Percentiles rank a stretch among this genome's conserved stretches.
These are phyloP conservation scores for Discostella stelligeroides DNA, from an alignment of 108 stramenopile genomes.

Conservation along the genomic window DNA sequence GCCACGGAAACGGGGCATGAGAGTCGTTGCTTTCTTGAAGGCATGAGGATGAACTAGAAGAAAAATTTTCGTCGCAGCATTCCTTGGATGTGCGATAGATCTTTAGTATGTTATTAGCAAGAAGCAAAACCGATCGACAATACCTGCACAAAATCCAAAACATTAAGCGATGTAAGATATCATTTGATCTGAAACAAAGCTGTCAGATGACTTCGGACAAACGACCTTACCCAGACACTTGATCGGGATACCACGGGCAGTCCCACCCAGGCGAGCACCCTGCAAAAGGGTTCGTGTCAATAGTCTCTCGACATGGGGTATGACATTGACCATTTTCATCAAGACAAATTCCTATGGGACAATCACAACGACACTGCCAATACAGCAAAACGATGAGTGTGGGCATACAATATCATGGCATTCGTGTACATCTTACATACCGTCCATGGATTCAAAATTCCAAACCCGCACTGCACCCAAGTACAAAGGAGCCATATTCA, in stretches of 20 bases:
- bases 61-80: conserved; percentile 7
- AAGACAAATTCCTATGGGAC: conserved; percentile 12
- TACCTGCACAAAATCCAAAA: neutral
- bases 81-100: conserved; percentile 18
- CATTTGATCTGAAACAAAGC: neutral
- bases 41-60: too few species aligned
- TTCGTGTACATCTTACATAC: neutral
- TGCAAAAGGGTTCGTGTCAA: conserved; percentile 19
- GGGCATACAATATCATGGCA: neutral
- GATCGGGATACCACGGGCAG: conserved; percentile 25
- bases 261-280: conserved; percentile 25
- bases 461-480: conserved; percentile 15
- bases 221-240: conserved; percentile 1
- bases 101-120: neutral
- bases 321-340: conserved; percentile 17
- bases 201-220: neutral
- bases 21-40: too few species aligned
- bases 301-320: conserved; percentile 3
- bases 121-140: conserved; percentile 5
- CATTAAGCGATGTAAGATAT: neutral
- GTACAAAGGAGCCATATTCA: too few species aligned
- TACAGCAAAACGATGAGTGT: neutral
- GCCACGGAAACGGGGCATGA: too few species aligned
- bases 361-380: conserved; percentile 22
- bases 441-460: conserved; percentile 29